Base-by-base conservation (phyloP, 148 eudicot genomes). In the Drosera capensis region DNA sequence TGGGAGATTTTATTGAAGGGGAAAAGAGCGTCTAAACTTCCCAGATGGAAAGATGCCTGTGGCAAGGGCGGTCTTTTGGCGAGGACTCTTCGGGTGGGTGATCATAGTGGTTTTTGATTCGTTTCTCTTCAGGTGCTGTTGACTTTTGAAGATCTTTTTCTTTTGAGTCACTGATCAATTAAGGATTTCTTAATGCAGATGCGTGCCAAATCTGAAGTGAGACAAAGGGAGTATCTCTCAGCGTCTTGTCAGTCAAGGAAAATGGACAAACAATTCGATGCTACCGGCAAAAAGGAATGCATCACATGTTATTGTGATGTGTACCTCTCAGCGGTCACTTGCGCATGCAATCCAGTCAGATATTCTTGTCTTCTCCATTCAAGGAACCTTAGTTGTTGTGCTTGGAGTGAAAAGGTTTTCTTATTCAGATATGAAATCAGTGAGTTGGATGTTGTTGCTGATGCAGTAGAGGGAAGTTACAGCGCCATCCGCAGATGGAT, bases 291-390 rank as follows among this genome's bases (percentile, higher is more conserved):
- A 62, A 65, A 63, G 59, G 85, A 82, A 31, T 82, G 96, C 60
- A 18, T 29, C 44, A 45, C 56, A 16, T 87, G 96, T 42, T 43
- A 46, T 20, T 79, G 49, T 36, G 85, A 79, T 52, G 48, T 82
- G 19, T 71, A 74, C 60, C 50, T 82, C 41, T 82, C 96, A 48
- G 94, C 93, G 15, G 62, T 56, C 4, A 53, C 59, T 48, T 87
- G 96, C 46, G 55, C 65, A 8, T 82, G 94, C 50, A 68, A 55
- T 30, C 80, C 68, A 0, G 58, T 49, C 26, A 72, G 25, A 59
- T 82, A 65, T 58, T 46, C 82, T n/a, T 87, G 96, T 44, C 72
- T 79, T n/a, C 48, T 45, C 48, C 94, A 86, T 57, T 45, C 85
- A 14, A 82, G 76, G 55, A 42, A 60, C 35, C 69, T 79, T 31